These are phyloP conservation scores for Danielozyma ontarioensis DNA, from an alignment of 805 yeast species.

Conservation along the genomic window DNA sequence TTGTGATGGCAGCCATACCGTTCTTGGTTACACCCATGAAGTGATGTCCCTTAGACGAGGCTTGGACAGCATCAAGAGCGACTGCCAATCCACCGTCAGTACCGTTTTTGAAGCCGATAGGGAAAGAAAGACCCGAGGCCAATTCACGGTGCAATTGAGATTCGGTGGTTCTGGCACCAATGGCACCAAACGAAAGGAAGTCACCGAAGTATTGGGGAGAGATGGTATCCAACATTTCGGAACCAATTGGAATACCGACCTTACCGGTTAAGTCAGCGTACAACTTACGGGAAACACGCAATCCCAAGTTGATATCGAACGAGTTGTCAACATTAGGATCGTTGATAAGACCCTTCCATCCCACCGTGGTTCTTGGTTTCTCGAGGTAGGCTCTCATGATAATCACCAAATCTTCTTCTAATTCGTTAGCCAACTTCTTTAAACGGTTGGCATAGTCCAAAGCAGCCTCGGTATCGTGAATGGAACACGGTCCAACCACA, in stretches of 20 bases:
- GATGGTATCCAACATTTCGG: constrained; percentile 97
- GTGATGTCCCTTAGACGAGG: constrained; percentile 90
- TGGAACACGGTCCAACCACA: constrained; percentile 95
- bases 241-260: constrained; percentile 82
- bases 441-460: constrained; percentile 77
- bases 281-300: constrained; percentile 79
- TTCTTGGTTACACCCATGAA: constrained; percentile 97
- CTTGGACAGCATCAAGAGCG: constrained; percentile 89
- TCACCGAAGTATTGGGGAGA: constrained; percentile 95
- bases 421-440: constrained; percentile 61
- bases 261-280: constrained; percentile 73
- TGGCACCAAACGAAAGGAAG: constrained; percentile 89
- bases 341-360: constrained; percentile 97
- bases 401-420: constrained; percentile 70
- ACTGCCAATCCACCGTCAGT: constrained; percentile 93
- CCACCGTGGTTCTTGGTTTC: constrained; percentile 98
- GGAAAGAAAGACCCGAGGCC: constrained; percentile 98
- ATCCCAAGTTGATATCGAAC: constrained; percentile 92
- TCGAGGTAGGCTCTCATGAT: constrained; percentile 97
- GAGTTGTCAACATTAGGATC: constrained; percentile 94
- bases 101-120: constrained; percentile 97
- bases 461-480: constrained; percentile 88
- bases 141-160: constrained; percentile 96
- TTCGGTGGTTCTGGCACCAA: constrained; percentile 98
- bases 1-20: constrained; percentile 93